These are phyloP conservation scores for Nematodospora valgi DNA, from an alignment of 805 yeast genomes.

Conservation along the genomic window DNA sequence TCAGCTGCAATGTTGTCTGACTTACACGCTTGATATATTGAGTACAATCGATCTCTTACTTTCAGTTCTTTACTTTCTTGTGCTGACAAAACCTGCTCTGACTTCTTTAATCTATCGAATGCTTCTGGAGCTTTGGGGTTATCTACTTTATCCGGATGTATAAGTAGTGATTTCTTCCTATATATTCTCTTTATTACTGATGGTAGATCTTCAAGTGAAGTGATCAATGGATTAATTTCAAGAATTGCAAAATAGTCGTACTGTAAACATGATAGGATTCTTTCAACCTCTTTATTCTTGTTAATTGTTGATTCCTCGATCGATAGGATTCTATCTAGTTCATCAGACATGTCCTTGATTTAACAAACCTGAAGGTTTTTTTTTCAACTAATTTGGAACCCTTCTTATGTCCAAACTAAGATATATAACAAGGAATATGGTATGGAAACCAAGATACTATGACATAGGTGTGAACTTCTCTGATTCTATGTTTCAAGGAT, in stretches of 20 bases:
- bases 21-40: slow-evolving; percentile 21
- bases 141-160: slow-evolving; percentile 66
- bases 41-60: slow-evolving; percentile 19
- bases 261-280: slow-evolving; percentile 47
- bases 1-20: not conserved
- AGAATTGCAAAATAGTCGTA: slow-evolving; percentile 56
- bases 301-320: slow-evolving; percentile 25
- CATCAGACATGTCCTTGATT: slow-evolving; percentile 8
- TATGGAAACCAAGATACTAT: slow-evolving; percentile 42
- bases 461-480: slow-evolving; percentile 71
- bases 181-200: slow-evolving; percentile 41
- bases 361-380: not conserved
- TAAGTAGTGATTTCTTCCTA: slow-evolving; percentile 56
- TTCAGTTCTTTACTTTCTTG: slow-evolving; percentile 10
- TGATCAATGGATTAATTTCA: slow-evolving; percentile 33
- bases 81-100: slow-evolving; percentile 36
- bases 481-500: slow-evolving; percentile 84
- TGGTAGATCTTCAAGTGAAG: slow-evolving; percentile 6
- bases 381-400: slow-evolving; percentile 2
- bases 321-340: slow-evolving; percentile 16
- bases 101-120: slow-evolving; percentile 56
- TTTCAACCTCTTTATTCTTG: slow-evolving; percentile 51
- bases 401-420: not conserved
- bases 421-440: too few relatives aligned
- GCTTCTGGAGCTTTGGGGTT: slow-evolving; percentile 61